These are phyloP conservation scores for Annulohypoxylon nitens DNA, from an alignment of 495 filamentous ascomycete species.

Conservation along the genomic window DNA sequence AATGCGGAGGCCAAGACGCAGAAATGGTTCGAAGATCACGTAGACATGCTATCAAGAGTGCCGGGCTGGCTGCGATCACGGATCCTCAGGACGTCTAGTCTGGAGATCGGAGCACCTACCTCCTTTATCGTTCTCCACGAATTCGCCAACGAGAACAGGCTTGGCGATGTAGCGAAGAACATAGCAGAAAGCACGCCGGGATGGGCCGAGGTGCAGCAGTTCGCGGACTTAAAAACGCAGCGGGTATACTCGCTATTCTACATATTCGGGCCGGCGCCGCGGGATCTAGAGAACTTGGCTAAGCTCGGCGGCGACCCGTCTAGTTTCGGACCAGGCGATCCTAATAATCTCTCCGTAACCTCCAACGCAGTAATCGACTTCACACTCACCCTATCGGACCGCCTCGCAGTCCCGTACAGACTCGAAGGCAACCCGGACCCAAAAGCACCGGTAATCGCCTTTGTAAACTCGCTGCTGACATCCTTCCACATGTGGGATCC, in stretches of 20 bases:
- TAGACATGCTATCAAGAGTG: constrained; percentile 75
- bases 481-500: constrained; percentile 81
- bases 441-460: constrained; percentile 74
- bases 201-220: constrained; percentile 68
- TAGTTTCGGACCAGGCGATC: constrained; percentile 67
- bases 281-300: constrained; percentile 68
- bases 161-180: constrained; percentile 72
- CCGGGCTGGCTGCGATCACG: constrained; percentile 82
- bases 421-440: constrained; percentile 78
- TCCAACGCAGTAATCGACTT: constrained; percentile 69
- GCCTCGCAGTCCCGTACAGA: constrained; percentile 74
- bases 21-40: constrained; percentile 82
- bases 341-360: constrained; percentile 61
- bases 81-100: constrained; percentile 69
- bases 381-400: constrained; percentile 75
- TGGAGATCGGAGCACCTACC: constrained; percentile 62
- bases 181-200: constrained; percentile 71
- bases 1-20: constrained; percentile 68
- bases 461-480: constrained; percentile 81
- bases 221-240: constrained; percentile 67
- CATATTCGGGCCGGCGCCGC: constrained; percentile 78
- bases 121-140: constrained; percentile 78
- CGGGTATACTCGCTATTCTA: constrained; percentile 79
- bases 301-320: constrained; percentile 53
- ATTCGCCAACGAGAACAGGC: constrained; percentile 72